These are phyloP conservation scores for Mycosphaerella arachidis DNA, from an alignment of 2,329 filamentous ascomycete genomes.

Conservation along the genomic window DNA sequence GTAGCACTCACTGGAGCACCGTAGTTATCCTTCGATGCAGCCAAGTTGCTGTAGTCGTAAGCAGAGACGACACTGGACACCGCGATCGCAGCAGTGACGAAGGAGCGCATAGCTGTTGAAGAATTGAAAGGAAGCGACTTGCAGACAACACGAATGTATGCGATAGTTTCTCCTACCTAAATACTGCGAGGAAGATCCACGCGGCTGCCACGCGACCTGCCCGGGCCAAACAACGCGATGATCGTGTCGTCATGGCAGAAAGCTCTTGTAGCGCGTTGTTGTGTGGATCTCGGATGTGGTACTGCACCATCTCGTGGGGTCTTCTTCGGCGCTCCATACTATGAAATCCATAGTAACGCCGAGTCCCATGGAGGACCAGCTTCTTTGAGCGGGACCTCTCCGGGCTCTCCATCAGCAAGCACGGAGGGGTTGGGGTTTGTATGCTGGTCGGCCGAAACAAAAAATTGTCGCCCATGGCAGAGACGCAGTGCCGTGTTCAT, in stretches of 20 bases:
- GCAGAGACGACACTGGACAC: constrained; percentile 11
- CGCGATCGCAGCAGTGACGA: constrained; percentile 11
- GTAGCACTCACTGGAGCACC: constrained; percentile 16
- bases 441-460: background rate
- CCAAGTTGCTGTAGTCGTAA: constrained; percentile 18
- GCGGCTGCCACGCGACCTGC: background rate
- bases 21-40: constrained; percentile 20
- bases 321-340: constrained; percentile 6
- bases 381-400: background rate
- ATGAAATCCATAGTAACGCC: constrained; percentile 1
- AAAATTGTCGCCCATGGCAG: background rate
- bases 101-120: constrained; percentile 10
- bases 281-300: background rate
- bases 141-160: background rate
- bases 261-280: background rate
- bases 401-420: background rate
- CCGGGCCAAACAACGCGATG: background rate
- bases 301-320: background rate
- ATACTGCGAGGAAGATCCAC: background rate
- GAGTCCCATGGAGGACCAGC: constrained; percentile 6
- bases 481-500: background rate
- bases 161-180: background rate
- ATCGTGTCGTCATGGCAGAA: background rate
- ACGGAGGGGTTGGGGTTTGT: background rate
- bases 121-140: constrained; percentile 1